Base-by-base conservation (phyloP, 106 monocot genomes). In the Xerophyta viscosa region DNA sequence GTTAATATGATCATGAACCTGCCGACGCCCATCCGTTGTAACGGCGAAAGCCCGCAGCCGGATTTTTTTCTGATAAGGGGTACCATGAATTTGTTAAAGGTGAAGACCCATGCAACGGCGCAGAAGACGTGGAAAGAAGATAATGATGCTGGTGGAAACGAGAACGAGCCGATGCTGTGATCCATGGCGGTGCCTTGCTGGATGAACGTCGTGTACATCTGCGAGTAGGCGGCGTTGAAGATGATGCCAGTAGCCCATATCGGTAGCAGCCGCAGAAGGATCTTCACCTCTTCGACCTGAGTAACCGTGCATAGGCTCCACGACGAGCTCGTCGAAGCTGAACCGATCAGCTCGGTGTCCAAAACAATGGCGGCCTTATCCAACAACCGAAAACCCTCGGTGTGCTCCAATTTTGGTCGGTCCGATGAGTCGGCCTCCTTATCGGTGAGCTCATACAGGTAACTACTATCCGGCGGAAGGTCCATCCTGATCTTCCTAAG, bases 211-310 rank as follows among this genome's bases (percentile, higher is more conserved):
- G 81, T 73, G 25, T 13, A 58, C 17, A 59, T 67, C 49, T 87
- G 87, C 3, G 64, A 29, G 24, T 55, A 71, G 3, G 67, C 66
- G 20, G 64, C 70, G 2, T 69, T 60, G 37, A 57, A 70, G 42
- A 74, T 7, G 54, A 81, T 49, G 20, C 63, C 52, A 2, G 77
- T 59, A 0, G 50, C 52, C 87, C 87, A 87, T 18, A 87, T 52
- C 1, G 87, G 87, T 4, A 87, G 52, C 41, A 87, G 19, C 13
- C 87, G 57, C 0, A 70, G n/a, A 0, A 87, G 61, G 8, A 62
- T 60, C 67, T 81, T 87, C 10, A 77, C 27, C 46, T 87, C 77
- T 46, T 77, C 81, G 12, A 84, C 79, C 57, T 78, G 79, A 51
- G 71, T 84, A 9, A 78, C 67, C 1, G 78, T 77, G 33, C 83